These are phyloP conservation scores for Apiotrichum akiyoshidainum DNA, from an alignment of 1,284 basidiomycete species.

Conservation along the genomic window DNA sequence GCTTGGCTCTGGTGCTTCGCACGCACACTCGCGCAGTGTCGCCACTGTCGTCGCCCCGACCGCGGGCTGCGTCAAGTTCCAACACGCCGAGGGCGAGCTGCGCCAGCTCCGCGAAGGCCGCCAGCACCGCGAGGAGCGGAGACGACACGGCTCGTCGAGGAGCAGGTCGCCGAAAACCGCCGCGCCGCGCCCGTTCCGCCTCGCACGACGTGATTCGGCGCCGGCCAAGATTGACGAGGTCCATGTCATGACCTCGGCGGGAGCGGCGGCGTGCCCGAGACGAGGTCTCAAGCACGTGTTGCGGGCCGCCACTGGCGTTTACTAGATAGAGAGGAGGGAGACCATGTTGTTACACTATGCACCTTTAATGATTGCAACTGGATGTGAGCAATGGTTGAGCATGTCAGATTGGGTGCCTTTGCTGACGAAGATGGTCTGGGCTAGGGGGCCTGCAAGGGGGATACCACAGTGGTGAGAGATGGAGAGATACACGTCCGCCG, in stretches of 20 bases:
- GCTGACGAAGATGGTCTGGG: too few relatives aligned
- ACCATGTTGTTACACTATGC: constrained; percentile 2
- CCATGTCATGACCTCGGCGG: constrained; percentile 9
- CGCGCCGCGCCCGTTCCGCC: background rate
- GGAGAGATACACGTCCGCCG: too few relatives aligned
- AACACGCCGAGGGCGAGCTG: background rate
- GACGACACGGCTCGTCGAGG: background rate
- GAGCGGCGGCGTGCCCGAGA: background rate
- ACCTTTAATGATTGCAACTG: background rate
- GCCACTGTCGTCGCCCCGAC: background rate
- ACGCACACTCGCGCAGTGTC: background rate
- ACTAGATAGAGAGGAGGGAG: background rate
- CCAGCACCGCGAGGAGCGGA: constrained; percentile 1
- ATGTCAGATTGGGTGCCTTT: too few relatives aligned
- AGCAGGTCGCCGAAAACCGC: background rate
- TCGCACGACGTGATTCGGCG: constrained; percentile 15
- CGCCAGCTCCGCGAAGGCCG: background rate
- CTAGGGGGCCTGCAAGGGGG: too few relatives aligned
- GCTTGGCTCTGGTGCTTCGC: background rate
- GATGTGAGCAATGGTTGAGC: background rate
- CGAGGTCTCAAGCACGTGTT: constrained; percentile 4
- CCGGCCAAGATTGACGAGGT: constrained; percentile 19
- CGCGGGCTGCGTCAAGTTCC: background rate
- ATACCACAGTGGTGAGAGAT: too few relatives aligned
- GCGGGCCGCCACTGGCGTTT: background rate